A percentile compares a stretch with the other conserved stretches of the same genome.
Conservation (phyloP, 768 basidiomycete species). For the Pisolithus microcarpus region DNA sequence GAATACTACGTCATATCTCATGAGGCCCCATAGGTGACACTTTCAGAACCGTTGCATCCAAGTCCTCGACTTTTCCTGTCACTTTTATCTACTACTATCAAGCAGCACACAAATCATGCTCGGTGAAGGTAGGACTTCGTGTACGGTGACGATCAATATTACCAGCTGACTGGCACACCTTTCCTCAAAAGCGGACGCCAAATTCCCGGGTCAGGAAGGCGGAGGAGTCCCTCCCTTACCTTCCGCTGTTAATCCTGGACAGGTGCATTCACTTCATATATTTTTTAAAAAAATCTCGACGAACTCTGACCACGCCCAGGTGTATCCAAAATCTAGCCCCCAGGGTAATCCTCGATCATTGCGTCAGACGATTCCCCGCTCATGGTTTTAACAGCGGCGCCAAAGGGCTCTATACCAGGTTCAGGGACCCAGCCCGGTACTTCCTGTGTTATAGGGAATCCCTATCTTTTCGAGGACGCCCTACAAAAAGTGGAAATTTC, state of each 20-base stretch:
- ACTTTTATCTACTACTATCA: too few species aligned
- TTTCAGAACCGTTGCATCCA: too few species aligned
- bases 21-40: too few species aligned
- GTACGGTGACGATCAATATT: background rate
- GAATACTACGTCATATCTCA: too few species aligned
- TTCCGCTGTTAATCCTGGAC: slow-evolving; percentile 40
- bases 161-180: background rate
- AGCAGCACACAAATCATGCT: slow-evolving; percentile 12
- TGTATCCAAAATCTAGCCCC: slow-evolving; percentile 42
- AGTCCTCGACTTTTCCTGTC: too few species aligned
- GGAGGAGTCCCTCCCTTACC: slow-evolving; percentile 38
- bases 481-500: slow-evolving; percentile 39
- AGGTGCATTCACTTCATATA: slow-evolving; percentile 22
- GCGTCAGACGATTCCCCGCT: background rate
- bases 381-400: slow-evolving; percentile 14
- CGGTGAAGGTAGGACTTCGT: slow-evolving; percentile 19
- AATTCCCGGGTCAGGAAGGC: slow-evolving; percentile 32
- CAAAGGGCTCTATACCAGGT: slow-evolving; percentile 13
- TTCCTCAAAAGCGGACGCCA: slow-evolving; percentile 26
- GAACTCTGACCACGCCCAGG: slow-evolving; percentile 21
- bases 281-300: background rate
- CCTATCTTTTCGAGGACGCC: slow-evolving; percentile 38
- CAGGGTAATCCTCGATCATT: slow-evolving; percentile 22
- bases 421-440: slow-evolving; percentile 16
- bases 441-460: slow-evolving; percentile 33